Base-by-base conservation (phyloP, 306 rosid species). In the Rosa chinensis region DNA sequence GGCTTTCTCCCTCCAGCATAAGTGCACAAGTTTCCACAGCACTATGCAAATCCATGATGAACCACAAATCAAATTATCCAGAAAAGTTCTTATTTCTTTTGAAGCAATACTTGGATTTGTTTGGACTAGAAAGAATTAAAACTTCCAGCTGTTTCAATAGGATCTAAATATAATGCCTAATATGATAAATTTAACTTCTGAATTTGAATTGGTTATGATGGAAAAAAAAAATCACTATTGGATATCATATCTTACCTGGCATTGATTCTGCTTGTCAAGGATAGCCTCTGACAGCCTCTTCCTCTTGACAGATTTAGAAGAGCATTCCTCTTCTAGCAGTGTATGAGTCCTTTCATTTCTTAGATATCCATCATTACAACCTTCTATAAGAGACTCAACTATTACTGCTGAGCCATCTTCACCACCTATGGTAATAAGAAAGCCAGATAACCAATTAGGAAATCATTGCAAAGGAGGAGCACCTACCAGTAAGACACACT, bases 321-420 rank as follows among this genome's bases (percentile, higher is more conserved):
- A 69, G 85, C 47, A 69, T 71, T 82, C 86, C 59, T 83, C 86
- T 50, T 86, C 90, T 66, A 25, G 69, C 73, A 56, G 82, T 70
- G 35, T 80, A 72, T 48, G 64, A 40, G 72, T 75, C 69, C 83
- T 83, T 74, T 66, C 92, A 70, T 81, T 81, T 78, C 72, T 73
- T 55, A 14, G 67, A 35, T 77, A 84, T 42, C 42, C 77, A 81
- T 82, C 90, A 82, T 86, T 89, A 73, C 90, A 91, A 20, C 93
- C 89, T 75, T 91, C 96, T 53, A 90, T 75, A n/a, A 91, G 77
- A 77, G 90, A 79, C 49, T 93, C 97, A 69, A 93, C 77, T 90
- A 85, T 86, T 40, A 83, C 64, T 62, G 77, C 88, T 44, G 89
- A 84, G 80, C 86, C 85, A 80, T 88, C 95, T 79, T 90, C 89